Evolutionary conservation across 148 eudicot species (phyloP).

Genomic region (Rhododendron simsii): DNA sequence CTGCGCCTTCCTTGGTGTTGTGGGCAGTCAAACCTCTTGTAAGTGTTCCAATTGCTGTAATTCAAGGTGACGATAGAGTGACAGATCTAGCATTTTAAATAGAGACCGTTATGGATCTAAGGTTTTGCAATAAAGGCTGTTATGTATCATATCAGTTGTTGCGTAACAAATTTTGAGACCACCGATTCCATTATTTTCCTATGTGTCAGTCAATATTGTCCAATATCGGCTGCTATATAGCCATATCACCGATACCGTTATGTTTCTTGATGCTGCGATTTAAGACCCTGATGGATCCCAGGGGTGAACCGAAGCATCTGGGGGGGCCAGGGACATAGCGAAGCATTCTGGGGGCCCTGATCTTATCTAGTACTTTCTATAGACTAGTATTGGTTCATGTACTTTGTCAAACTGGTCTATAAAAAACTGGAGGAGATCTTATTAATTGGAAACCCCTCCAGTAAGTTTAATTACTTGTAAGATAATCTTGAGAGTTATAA

Average conservation of each 20-base stretch:
- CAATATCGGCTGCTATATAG: not conserved
- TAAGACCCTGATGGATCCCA: not conserved
- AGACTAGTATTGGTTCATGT: not conserved
- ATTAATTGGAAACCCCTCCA: not conserved
- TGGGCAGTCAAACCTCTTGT: constrained; percentile 91
- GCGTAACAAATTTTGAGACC: not conserved
- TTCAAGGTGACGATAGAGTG: not conserved
- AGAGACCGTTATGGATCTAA: no score
- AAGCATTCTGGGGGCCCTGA: not conserved
- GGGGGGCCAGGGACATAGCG: not conserved
- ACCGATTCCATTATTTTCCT: not conserved
- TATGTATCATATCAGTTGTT: no score
- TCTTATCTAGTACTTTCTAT: not conserved
- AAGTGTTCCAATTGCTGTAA: constrained; percentile 18
- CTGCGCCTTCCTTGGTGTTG: constrained; percentile 81
- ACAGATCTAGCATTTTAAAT: not conserved
- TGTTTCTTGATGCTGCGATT: no score
- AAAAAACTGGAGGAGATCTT: not conserved
- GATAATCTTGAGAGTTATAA: not conserved
- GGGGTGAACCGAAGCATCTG: not conserved
- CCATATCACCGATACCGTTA: not conserved
- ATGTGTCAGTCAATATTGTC: not conserved
- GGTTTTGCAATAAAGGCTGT: no score
- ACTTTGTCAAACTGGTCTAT: not conserved
- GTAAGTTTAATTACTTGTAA: not conserved